Conservation (phyloP, 768 basidiomycete species). For the Mycena vitilis region DNA sequence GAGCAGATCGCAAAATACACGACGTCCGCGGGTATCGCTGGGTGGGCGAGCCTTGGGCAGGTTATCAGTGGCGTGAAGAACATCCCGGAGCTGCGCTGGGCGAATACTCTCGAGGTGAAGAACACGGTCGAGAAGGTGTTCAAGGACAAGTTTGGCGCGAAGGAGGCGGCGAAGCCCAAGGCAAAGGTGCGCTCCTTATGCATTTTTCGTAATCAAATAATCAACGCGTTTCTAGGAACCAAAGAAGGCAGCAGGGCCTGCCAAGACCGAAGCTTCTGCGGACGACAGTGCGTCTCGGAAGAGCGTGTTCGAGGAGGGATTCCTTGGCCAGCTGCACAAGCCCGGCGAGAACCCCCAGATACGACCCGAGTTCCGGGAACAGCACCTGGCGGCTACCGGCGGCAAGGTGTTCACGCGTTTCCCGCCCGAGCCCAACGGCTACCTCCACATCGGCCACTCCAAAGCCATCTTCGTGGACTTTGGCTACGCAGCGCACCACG, state of each 20-base stretch:
- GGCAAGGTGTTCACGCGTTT: slow-evolving; percentile 95
- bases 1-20: slow-evolving; percentile 68
- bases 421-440: slow-evolving; percentile 99
- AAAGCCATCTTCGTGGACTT: slow-evolving; percentile 99
- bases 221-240: slow-evolving; percentile 51
- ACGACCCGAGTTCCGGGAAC: slow-evolving; percentile 78
- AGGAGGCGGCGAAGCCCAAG: slow-evolving; percentile 74
- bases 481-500: slow-evolving; percentile 95
- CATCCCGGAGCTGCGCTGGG: slow-evolving; percentile 80
- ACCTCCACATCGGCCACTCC: slow-evolving; percentile 94
- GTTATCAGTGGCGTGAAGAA: slow-evolving; percentile 73
- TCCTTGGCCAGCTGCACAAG: slow-evolving; percentile 91
- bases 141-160: slow-evolving; percentile 75
- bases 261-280: slow-evolving; percentile 48
- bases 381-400: slow-evolving; percentile 83
- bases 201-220: not conserved
- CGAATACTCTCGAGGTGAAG: slow-evolving; percentile 86
- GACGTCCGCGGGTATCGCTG: slow-evolving; percentile 61
- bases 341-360: slow-evolving; percentile 95
- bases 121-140: slow-evolving; percentile 81
- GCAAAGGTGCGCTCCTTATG: slow-evolving; percentile 59
- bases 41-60: slow-evolving; percentile 83
- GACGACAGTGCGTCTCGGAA: slow-evolving; percentile 57
- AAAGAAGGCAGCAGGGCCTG: slow-evolving; percentile 52
- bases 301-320: slow-evolving; percentile 93